Percentiles rank a stretch among this genome's conserved stretches.
Evolutionary conservation across 208 protist genomes (phyloP).

Genomic region (Trypanosoma lewisi): DNA sequence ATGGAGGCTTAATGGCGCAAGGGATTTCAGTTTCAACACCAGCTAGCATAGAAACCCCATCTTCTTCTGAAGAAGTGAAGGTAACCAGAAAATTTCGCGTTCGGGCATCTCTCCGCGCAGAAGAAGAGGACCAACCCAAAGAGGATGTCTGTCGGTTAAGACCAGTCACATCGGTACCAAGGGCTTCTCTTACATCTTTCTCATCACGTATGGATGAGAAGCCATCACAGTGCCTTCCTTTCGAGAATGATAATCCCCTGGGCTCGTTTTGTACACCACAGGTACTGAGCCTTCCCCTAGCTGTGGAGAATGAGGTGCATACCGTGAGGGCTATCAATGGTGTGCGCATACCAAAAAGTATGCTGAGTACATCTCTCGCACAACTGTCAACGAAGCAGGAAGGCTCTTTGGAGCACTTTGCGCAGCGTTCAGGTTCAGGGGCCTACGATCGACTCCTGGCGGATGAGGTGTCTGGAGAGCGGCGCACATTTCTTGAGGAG

Average conservation of each 20-base stretch:
- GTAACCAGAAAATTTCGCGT: constrained; percentile 7
- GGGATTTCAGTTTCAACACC: neutral
- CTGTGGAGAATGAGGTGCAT: constrained; percentile 40
- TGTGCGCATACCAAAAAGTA: constrained; percentile 68
- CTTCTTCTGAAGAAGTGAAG: neutral
- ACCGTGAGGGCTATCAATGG: constrained; percentile 76
- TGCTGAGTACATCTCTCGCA: constrained; percentile 63
- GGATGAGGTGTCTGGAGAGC: constrained; percentile 14
- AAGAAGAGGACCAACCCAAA: neutral
- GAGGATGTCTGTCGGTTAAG: neutral
- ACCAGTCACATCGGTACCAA: neutral
- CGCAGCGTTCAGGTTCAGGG: constrained; percentile 51
- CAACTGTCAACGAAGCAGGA: constrained; percentile 54
- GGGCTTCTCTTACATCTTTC: neutral
- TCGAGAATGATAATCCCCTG: neutral
- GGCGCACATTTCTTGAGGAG: constrained; percentile 54
- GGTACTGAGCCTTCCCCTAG: constrained; percentile 24
- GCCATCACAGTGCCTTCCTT: neutral
- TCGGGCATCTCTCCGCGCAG: constrained; percentile 8
- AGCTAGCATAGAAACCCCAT: neutral
- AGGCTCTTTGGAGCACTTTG: constrained; percentile 71
- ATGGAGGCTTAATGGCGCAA: neutral
- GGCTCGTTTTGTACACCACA: neutral
- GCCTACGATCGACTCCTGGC: constrained; percentile 67
- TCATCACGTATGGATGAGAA: neutral